Percentiles rank a stretch among this genome's conserved stretches.
phyloP scores from a whole-genome alignment of 805 yeast genomes.

The Vanderwaltozyma tropicalis region DNA sequence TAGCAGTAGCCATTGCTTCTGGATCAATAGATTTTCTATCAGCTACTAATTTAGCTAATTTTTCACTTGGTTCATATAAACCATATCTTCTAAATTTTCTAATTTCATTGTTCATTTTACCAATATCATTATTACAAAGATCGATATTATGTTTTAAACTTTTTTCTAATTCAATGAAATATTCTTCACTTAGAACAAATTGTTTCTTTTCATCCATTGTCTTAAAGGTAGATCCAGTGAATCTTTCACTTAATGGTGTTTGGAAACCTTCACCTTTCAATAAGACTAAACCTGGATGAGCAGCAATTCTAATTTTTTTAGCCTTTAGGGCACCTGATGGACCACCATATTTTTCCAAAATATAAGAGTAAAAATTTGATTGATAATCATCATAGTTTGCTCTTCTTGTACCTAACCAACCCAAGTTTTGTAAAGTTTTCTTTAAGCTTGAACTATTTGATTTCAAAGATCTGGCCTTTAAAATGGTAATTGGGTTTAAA shows the following conservation, averaged over 20 bases:
- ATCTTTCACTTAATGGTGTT: slow-evolving; percentile 40
- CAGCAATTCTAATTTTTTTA: slow-evolving; percentile 55
- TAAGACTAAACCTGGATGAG: slow-evolving; percentile 49
- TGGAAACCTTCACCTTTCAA: slow-evolving; percentile 78
- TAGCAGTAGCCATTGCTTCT: not conserved
- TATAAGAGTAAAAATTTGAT: slow-evolving; percentile 52
- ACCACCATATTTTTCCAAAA: slow-evolving; percentile 61
- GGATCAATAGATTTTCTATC: slow-evolving; percentile 19
- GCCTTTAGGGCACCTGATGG: slow-evolving; percentile 63
- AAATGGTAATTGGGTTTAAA: slow-evolving; percentile 31
- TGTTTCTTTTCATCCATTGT: slow-evolving; percentile 34
- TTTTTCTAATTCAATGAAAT: slow-evolving; percentile 40
- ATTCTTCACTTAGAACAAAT: slow-evolving; percentile 48
- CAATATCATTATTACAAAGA: slow-evolving; percentile 30
- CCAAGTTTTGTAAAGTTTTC: slow-evolving; percentile 47
- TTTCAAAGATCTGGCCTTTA: slow-evolving; percentile 27
- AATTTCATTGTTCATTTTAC: slow-evolving; percentile 31
- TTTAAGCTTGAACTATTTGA: slow-evolving; percentile 26
- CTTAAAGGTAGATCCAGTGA: slow-evolving; percentile 28
- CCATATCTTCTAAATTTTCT: slow-evolving; percentile 63
- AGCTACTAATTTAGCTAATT: slow-evolving; percentile 16
- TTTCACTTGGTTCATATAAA: slow-evolving; percentile 40
- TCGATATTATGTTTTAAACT: slow-evolving; percentile 33
- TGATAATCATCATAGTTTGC: slow-evolving; percentile 61
- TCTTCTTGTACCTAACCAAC: slow-evolving; percentile 92